Evolutionary conservation across 164 flowering plant species (phyloP).

Genomic region (Umbilicus rupestris): DNA sequence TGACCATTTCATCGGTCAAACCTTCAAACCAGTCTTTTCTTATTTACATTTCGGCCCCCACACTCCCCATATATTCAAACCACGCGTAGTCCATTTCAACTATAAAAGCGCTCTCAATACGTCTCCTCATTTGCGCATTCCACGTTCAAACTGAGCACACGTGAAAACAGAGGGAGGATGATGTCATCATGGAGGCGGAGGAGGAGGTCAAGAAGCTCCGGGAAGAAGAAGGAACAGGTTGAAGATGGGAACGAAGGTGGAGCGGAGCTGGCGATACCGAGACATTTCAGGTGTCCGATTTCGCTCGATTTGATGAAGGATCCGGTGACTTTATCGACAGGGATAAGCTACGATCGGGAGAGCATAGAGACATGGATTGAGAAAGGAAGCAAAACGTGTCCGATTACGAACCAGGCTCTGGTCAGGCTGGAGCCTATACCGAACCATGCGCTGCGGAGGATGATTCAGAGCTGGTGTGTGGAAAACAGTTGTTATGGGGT

Average conservation of each 20-base stretch:
- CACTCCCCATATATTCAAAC: constrained; percentile 16
- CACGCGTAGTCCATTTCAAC: not conserved
- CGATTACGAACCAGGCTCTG: constrained; percentile 49
- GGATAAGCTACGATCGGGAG: constrained; percentile 71
- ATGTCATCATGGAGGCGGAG: constrained; percentile 34
- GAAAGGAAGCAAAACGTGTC: constrained; percentile 53
- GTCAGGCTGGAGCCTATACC: constrained; percentile 47
- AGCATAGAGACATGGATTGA: constrained; percentile 84
- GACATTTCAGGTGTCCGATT: constrained; percentile 69
- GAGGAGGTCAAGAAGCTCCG: constrained; percentile 10
- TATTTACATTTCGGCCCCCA: constrained; percentile 3
- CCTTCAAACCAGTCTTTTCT: not conserved
- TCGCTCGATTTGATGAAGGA: constrained; percentile 85
- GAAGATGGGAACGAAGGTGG: not conserved
- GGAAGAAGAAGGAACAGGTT: constrained; percentile 24
- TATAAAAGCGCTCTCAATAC: constrained; percentile 2
- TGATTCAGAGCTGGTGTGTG: constrained; percentile 91
- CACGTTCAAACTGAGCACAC: not conserved
- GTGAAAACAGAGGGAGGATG: constrained; percentile 21
- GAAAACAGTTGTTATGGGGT: constrained; percentile 44
- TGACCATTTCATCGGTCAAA: not conserved
- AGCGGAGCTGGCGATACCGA: constrained; percentile 40
- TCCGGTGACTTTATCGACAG: constrained; percentile 73
- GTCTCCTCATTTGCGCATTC: not conserved
- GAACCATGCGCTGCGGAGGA: constrained; percentile 51